Evolutionary conservation across 768 basidiomycete species (phyloP), one percentile per base, ranked within the genome.

Genomic region (Auriscalpium vulgare): DNA sequence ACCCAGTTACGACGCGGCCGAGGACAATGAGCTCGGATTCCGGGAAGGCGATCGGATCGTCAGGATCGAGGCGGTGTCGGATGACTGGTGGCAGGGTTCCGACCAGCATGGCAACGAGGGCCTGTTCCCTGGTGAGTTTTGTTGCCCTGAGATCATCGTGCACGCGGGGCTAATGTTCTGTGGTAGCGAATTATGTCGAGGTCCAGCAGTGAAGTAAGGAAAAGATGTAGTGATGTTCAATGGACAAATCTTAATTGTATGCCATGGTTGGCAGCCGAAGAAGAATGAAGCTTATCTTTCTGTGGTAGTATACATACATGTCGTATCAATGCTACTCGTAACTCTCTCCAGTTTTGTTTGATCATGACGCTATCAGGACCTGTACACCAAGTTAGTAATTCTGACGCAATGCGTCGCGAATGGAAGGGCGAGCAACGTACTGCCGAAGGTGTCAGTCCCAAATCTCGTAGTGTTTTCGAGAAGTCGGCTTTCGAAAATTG

Each of bases 11-110:
- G 90, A 92, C 10, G 91, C 94, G 0, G 82, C 82, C 0, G 94
- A 97, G 66, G 92, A 93, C 62, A 97, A 97, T 65, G 94, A 97
- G 66, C 72, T 97, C 34, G 78, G 84, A 3, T 92, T 97, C 79
- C 73, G 68, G 35, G 93, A 92, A 68, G 91, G 90, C 29, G 93
- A 94, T 37, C 72, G 75, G 55, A 89, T 97, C 66, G 77, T 74
- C 16, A 76, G 87, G 54, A 88, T 97, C 53, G 88, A 91, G 64
- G 83, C 85, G 53, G 83, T 82, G 7, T 85, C 82, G 9, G 90
- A 91, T n/a, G 91, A 91, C 62, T 93, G 91, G 91, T 93, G 91
- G 91, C 76, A 84, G 59, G 90, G 91, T 3, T 79, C 71, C 63
- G 79, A 81, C 61, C 50, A 66, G 36, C 66, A 74, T 53, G 86